These are phyloP conservation scores for Mollisiaceae sp. DNA, from an alignment of 2,329 filamentous ascomycete species.

Conservation along the genomic window DNA sequence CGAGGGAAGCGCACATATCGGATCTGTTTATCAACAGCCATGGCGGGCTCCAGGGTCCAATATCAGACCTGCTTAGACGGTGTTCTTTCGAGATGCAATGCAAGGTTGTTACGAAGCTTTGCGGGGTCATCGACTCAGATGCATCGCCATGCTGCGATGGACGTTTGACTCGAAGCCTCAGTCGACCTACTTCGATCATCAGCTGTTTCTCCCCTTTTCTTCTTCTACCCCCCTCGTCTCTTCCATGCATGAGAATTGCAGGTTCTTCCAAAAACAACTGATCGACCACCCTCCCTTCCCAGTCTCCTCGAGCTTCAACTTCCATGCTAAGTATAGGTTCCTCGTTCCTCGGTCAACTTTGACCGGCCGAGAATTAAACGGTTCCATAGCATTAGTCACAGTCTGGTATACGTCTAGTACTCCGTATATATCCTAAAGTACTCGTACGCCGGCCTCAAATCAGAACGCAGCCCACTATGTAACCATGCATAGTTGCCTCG, in stretches of 20 bases:
- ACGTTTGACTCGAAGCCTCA: not conserved
- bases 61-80: not conserved
- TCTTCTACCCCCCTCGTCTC: not conserved
- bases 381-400: not conserved
- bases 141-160: not conserved
- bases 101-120: constrained; percentile 8
- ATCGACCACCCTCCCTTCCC: no score
- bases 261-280: not conserved
- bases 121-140: constrained; percentile 2
- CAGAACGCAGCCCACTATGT: not conserved
- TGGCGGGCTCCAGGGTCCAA: constrained; percentile 1
- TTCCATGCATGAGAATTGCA: not conserved
- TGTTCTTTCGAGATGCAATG: not conserved
- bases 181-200: not conserved
- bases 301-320: no score
- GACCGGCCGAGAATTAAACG: not conserved
- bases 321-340: not conserved
- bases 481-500: not conserved
- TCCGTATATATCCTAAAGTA: constrained; percentile 3
- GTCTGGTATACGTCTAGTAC: not conserved
- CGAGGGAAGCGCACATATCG: constrained; percentile 11
- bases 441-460: not conserved
- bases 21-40: not conserved
- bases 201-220: not conserved
- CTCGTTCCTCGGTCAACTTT: constrained; percentile 6